Base-by-base conservation (phyloP, 2,329 filamentous ascomycete genomes). In the Scedosporium minutisporum region DNA sequence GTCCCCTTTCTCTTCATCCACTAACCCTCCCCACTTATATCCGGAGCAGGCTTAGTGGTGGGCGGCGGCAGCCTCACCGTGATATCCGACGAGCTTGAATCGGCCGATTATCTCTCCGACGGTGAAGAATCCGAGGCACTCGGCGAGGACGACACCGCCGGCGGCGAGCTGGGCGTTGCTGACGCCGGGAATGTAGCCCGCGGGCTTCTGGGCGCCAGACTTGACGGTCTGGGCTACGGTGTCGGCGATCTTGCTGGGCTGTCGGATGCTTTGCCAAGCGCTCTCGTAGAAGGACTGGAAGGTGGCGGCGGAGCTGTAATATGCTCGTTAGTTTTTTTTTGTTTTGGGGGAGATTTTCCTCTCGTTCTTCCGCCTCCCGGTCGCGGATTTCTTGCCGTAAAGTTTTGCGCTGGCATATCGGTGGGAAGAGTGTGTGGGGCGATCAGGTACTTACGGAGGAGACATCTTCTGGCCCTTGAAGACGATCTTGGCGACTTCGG, bases 51-150 rank as follows among this genome's bases (percentile, higher is more conserved):
- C 18, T 59, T 80, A 85, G 77, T 85, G 85, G 75, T 87, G 83
- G 67, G 80, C 79, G 69, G 82, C 82, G 66, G 76, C 76, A 67
- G 74, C 73, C 74, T 90, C 85, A 73, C 90, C 89, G 77, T 84
- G 85, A 84, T 99, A 99, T 67, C 95, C 95, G 70, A 99, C 83
- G 69, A 99, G 77, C 89, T 99, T 97, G 80, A 95, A 86, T 72
- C 93, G 86, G 71, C 95, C 95, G 71, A 99, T 87, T 77, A 99
- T 97, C 84, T 97, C 93, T 67, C 95, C 95, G 62, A 97, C 86
- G 65, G 93, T 96, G 84, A 97, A 99, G 85, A 99, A 99, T 65
- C 95, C 95, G 68, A 99, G 78, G 60, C 91, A 84, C 80, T 99
- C 93, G 63, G 93, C 93, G 58, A 82, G 78, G 65, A 97, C 80